Percentiles rank a stretch among this genome's conserved stretches.
phyloP scores from a whole-genome alignment of 352 stramenopile genomes.

The Globisporangium rhizosaccharum region DNA sequence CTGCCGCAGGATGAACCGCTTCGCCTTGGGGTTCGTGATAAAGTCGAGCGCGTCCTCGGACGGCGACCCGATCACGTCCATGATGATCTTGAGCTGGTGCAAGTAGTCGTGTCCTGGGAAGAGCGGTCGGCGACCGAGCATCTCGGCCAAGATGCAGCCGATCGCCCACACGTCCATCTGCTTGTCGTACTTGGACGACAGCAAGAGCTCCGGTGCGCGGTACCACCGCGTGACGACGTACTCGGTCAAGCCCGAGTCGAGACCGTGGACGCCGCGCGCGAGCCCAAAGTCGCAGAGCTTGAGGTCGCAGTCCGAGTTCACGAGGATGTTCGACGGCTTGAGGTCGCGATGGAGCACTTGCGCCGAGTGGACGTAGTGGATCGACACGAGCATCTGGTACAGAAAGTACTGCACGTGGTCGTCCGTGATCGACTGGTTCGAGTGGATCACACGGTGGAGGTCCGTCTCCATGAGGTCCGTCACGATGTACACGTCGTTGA shows the following conservation, averaged over 20 bases:
- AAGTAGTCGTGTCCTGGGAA: conserved; percentile 86
- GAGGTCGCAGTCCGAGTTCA: conserved; percentile 79
- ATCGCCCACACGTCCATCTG: conserved; percentile 88
- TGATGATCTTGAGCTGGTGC: conserved; percentile 88
- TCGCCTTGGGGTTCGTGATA: conserved; percentile 87
- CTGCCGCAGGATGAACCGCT: conserved; percentile 84
- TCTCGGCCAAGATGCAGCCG: conserved; percentile 83
- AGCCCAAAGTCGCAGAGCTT: conserved; percentile 81
- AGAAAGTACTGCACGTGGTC: conserved; percentile 78
- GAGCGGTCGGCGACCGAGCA: conserved; percentile 77
- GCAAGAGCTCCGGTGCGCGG: conserved; percentile 86
- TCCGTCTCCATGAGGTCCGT: conserved; percentile 79
- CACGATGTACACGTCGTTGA: conserved; percentile 87
- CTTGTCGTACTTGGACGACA: conserved; percentile 89
- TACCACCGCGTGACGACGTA: conserved; percentile 93
- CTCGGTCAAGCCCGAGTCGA: conserved; percentile 82
- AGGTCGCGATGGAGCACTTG: conserved; percentile 74
- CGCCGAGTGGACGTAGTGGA: conserved; percentile 77
- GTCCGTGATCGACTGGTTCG: conserved; percentile 76
- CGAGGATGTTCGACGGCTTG: conserved; percentile 76
- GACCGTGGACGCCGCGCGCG: conserved; percentile 61
- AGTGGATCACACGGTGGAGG: conserved; percentile 74
- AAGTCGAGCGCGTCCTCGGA: conserved; percentile 79
- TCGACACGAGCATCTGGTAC: conserved; percentile 74
- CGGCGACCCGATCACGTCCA: conserved; percentile 83